Evolutionary conservation across 805 yeast genomes (phyloP), one percentile per base, ranked within the genome.

Genomic region (Kodamaea restingae): DNA sequence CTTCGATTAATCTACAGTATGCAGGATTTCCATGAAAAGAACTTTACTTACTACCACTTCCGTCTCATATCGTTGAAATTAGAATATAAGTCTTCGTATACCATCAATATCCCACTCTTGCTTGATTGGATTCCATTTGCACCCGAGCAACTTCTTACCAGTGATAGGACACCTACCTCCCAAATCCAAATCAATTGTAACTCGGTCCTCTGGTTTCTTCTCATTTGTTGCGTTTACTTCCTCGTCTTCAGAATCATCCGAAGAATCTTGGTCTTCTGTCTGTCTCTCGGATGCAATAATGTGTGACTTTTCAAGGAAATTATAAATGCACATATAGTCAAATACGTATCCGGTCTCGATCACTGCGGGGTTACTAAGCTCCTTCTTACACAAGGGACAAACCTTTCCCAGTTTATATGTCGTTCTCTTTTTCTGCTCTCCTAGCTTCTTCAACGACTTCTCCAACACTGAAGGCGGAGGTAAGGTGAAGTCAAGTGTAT

Each of bases 271-370:
- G 1, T 43, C 45, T 4, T 36, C 42, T 21, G 32, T 38, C 9
- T 11, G 28, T 30, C 45, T 51, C 15, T 48, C 51, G 5, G 52
- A 45, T 8, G 61, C 62, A 4, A 61, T 46, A 29, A 60, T 60
- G 41, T 67, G 71, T 2, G 73, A 67, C 32, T 75, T 71, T 20
- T 75, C 68, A 32, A 90, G 65, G 52, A 76, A 76, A 35, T 75
- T 73, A 52, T 78, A 78, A 11, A 90, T 87, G 60, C 98, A 93
- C 9, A 86, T 78, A 59, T 90, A 88, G 60, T 96, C 88, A 49
- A 83, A 85, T 0, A 88, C 95, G 46, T 79, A 81, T 0, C 98
- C 98, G 0, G 98, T 88, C 55, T 90, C 98, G 25, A 91, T 78
- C 9, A 84, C 76, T 0, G 95, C 87, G 3, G 96, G 96, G 50